phyloP scores from a whole-genome alignment of 805 yeast species.

The Pichia occidentalis region DNA sequence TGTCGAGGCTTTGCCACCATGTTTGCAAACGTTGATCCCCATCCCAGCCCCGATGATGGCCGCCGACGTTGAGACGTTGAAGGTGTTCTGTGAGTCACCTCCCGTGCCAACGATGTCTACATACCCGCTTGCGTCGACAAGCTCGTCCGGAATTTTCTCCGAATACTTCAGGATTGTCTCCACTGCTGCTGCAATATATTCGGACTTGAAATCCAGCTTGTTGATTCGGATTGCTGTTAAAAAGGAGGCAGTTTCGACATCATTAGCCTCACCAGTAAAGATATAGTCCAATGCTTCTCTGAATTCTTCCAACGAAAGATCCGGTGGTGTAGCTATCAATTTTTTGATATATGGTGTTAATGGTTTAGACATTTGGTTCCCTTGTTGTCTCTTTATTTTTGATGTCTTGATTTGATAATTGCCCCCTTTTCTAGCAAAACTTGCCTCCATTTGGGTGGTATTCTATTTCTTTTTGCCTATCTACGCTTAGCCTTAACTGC shows the following conservation, averaged over 20 bases:
- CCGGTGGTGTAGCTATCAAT: slow-evolving; percentile 53
- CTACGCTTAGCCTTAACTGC: no score
- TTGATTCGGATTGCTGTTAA: slow-evolving; percentile 67
- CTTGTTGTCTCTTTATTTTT: no score
- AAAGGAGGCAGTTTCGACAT: slow-evolving; percentile 71
- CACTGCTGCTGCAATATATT: slow-evolving; percentile 82
- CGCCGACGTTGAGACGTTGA: slow-evolving; percentile 90
- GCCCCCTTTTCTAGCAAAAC: no score
- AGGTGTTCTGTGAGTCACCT: slow-evolving; percentile 96
- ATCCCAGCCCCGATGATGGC: slow-evolving; percentile 94
- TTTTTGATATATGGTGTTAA: slow-evolving; percentile 58
- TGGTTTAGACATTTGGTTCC: slow-evolving; percentile 20
- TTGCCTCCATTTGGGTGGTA: no score
- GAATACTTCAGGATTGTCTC: slow-evolving; percentile 63
- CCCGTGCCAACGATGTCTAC: slow-evolving; percentile 97
- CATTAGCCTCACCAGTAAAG: slow-evolving; percentile 54
- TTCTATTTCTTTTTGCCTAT: no score
- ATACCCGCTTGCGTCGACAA: slow-evolving; percentile 45
- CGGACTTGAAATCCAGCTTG: slow-evolving; percentile 76
- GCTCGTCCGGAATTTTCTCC: slow-evolving; percentile 40
- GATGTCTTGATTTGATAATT: no score
- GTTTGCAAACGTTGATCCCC: slow-evolving; percentile 76
- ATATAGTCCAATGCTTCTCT: slow-evolving; percentile 54
- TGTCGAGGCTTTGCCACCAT: slow-evolving; percentile 96
- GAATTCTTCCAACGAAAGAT: slow-evolving; percentile 58